Percentiles rank a stretch among this genome's conserved stretches.
Evolutionary conservation across 1,139 yeast species (phyloP).

Genomic region (Saccharomyces hybrid): DNA sequence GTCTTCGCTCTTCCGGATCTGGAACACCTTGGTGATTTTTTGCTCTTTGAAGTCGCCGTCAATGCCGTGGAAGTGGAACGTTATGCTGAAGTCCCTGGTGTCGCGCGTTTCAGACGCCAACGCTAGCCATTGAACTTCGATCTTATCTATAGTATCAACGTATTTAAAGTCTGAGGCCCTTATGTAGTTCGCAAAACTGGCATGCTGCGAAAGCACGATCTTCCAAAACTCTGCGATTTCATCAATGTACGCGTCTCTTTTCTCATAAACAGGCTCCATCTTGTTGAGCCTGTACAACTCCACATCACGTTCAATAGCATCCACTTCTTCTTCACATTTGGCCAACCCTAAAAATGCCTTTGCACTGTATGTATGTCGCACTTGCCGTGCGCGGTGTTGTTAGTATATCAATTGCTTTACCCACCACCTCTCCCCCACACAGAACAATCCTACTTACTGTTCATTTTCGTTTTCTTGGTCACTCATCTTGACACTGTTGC

Average conservation of each 20-base stretch:
- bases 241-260: slow-evolving; percentile 40
- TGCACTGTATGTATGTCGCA: slow-evolving; percentile 4
- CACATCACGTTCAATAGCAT: slow-evolving; percentile 48
- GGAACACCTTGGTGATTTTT: slow-evolving; percentile 46
- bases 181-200: slow-evolving; percentile 65
- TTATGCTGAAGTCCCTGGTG: slow-evolving; percentile 39
- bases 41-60: slow-evolving; percentile 42
- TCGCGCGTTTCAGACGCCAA: slow-evolving; percentile 4
- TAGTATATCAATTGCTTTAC: slow-evolving; percentile 2
- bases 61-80: slow-evolving; percentile 40
- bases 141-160: slow-evolving; percentile 50
- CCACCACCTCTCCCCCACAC: not conserved
- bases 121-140: slow-evolving; percentile 41
- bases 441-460: not conserved
- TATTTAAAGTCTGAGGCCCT: slow-evolving; percentile 61
- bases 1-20: slow-evolving; percentile 20
- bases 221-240: slow-evolving; percentile 68
- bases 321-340: slow-evolving; percentile 49
- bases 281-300: slow-evolving; percentile 42
- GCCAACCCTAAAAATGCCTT: slow-evolving; percentile 39
- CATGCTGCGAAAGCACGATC: slow-evolving; percentile 64
- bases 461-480: not conserved
- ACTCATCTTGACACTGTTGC: not conserved
- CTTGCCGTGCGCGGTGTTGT: not conserved
- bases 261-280: slow-evolving; percentile 43